Evolutionary conservation across 2,329 filamentous ascomycete genomes (phyloP), one percentile per base, ranked within the genome.

Genomic region (Didymella lethalis): DNA sequence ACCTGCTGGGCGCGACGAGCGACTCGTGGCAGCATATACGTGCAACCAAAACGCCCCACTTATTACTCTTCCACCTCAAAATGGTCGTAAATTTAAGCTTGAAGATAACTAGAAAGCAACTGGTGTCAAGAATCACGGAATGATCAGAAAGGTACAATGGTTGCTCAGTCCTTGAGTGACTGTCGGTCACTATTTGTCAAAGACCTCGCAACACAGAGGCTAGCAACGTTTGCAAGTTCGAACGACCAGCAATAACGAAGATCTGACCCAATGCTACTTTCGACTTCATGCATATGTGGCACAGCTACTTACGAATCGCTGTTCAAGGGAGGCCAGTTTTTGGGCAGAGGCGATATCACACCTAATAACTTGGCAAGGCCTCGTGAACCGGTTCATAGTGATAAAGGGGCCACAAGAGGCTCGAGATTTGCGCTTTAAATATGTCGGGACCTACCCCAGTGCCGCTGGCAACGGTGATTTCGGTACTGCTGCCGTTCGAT

Each of bases 401-500:
- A 40, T 40, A 20, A 49, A 28, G 29, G 14, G 31, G 18, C 18
- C 29, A 20, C 43, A 8, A 40, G 7, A 20, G 6, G 20, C 36
- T n/a, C 36, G 36, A 20, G 3, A 8, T 3, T 23, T 7, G n/a
- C 16, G 4, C 5, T 5, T 40, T 8, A 40, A 40, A 10, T 7
- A 40, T 40, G 36, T 40, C 36, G 11, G 36, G 36, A 6, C 36
- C 36, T 18, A 64, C 61, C 26, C 57, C 61, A 32, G 44, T 44
- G 10, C 47, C 58, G n/a, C 34, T 64, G 31, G 61, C 61, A n/a
- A 40, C 57, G 5, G 59, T 38, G 2, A 49, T 60, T 7, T 40
- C 62, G n/a, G 31, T 64, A 25, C 34, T 64, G 12, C 48, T 64
- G 14, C 57, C 58, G n/a, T 64, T 64, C 34, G 58, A 64, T 31